Evolutionary conservation across 2,329 filamentous ascomycete species (phyloP).

Genomic region (Trichoderma semiorbis): DNA sequence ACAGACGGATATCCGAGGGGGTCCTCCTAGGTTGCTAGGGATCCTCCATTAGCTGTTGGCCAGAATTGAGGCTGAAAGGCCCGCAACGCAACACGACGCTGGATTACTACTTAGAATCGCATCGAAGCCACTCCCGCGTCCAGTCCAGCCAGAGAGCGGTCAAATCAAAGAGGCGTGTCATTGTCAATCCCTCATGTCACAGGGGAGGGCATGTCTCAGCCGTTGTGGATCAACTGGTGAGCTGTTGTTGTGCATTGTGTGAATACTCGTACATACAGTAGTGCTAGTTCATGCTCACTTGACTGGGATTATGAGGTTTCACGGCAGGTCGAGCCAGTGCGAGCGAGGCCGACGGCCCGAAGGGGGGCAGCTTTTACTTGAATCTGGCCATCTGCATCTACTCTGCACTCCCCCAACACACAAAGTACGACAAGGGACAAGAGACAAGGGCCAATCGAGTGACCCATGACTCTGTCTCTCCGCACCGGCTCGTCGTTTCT

Average conservation of each 20-base stretch:
- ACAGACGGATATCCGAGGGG: not conserved
- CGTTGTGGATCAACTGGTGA: not conserved
- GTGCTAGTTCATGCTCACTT: not conserved
- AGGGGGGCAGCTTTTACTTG: not conserved
- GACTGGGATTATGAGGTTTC: not conserved
- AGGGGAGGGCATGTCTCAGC: not conserved
- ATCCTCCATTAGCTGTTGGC: not conserved
- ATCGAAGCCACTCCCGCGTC: not conserved
- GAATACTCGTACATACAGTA: too few relatives aligned
- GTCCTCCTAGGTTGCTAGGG: not conserved
- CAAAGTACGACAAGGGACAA: not conserved
- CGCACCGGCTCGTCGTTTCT: not conserved
- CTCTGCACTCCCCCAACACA: too few relatives aligned
- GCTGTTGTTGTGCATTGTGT: not conserved
- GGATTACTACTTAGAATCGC: conserved; percentile 16
- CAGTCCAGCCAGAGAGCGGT: not conserved
- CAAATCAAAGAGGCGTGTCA: not conserved
- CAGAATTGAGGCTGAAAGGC: not conserved
- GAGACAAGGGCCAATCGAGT: not conserved
- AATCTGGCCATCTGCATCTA: not conserved
- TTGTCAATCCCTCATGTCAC: too few relatives aligned
- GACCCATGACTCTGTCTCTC: not conserved
- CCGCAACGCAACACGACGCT: not conserved
- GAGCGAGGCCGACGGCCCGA: conserved; percentile 5
- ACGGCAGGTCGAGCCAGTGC: not conserved